Evolutionary conservation across 192 early-diverging fungal genomes (phyloP), one percentile per base, ranked within the genome.

Genomic region (Backusella mclennaniae): DNA sequence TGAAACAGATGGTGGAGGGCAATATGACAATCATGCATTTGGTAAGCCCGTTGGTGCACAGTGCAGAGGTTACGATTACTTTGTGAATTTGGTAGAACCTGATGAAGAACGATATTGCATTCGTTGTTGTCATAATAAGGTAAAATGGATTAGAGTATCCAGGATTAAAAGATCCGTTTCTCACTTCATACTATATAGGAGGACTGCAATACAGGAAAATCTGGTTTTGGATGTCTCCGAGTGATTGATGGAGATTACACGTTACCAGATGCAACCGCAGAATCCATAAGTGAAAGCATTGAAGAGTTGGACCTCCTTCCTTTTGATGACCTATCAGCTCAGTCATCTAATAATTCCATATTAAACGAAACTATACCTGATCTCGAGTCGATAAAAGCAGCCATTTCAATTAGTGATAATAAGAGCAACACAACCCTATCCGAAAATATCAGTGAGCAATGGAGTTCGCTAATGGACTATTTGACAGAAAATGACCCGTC

Each of bases 181-280:
- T 59, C 8, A 59, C 5, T 38, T 23, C 15, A 6, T 15, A 29
- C 29, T 71, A 23, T 46, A 52, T 33, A 78, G 77, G 29, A 68
- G 1, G 72, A 78, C 52, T 78, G 77, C 35, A 73, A 67, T 53
- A 78, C 77, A 56, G 77, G 77, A 38, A 83, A 77, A 46, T 84
- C 82, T 41, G 79, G 76, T 8, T 73, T 77, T 46, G 87, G 87
- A 0, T 88, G 87, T 59, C 69, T 56, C 3, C 35, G 15, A 49
- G 67, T 88, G 23, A 66, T 88, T 23, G 73, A 75, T 41, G 87
- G 87, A 6, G 81, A 85, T 53, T 88, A 88, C n/a, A 81, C 19
- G 4, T 35, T 38, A 21, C n/a, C 68, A 17, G 49, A 67, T 9
- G 41, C 56, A n/a, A 36, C 29, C 31, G 0, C 23, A 23, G 53